phyloP scores from a whole-genome alignment of 2,329 filamentous ascomycete species.

The Scytalidium lignicola region DNA sequence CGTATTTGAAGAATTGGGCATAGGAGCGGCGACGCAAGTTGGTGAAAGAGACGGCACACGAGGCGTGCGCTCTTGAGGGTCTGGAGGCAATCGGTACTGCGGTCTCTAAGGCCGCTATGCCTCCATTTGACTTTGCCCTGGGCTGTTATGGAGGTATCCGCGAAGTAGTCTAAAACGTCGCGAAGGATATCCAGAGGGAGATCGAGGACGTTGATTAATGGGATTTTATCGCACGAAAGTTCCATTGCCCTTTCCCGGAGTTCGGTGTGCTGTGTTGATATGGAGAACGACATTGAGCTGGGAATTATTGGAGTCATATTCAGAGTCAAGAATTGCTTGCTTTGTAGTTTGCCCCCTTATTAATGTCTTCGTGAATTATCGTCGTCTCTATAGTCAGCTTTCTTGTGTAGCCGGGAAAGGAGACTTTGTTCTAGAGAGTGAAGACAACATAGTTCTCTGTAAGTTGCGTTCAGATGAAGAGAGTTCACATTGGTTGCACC shows the following conservation, averaged over 20 bases:
- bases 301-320: too few species aligned
- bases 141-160: background rate
- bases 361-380: too few species aligned
- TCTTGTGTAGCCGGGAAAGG: too few species aligned
- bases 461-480: too few species aligned
- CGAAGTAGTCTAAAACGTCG: background rate
- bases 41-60: background rate
- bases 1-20: background rate
- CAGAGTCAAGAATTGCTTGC: too few species aligned
- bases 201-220: background rate
- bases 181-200: slow-evolving; percentile 3
- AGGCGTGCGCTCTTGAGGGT: slow-evolving; percentile 1
- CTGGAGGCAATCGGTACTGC: background rate
- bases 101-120: background rate
- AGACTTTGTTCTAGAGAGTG: too few species aligned
- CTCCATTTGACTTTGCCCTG: background rate
- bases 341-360: too few species aligned
- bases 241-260: background rate
- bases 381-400: too few species aligned
- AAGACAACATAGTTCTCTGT: too few species aligned
- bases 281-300: too few species aligned
- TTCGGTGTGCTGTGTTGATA: background rate
- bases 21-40: background rate
- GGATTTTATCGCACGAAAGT: background rate
- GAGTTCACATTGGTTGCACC: too few species aligned